Evolutionary conservation across 805 yeast species (phyloP), one percentile per base, ranked within the genome.

Genomic region (Millerago galiae): DNA sequence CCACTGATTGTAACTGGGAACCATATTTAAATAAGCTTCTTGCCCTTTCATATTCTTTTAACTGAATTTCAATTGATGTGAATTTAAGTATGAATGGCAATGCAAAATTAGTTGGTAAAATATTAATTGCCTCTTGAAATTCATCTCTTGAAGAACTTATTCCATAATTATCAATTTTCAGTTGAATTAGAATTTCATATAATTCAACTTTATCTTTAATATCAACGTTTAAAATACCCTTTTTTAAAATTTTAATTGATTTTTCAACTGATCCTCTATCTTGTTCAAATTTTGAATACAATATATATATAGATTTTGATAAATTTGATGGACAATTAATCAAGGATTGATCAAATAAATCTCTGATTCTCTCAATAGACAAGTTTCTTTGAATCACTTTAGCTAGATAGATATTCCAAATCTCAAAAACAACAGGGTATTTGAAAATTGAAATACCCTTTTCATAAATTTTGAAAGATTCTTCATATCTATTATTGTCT

Each of bases 271-370:
- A 65, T 0, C 89, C 89, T 18, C 62, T 48, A 1, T 60, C 63
- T 47, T 72, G 74, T 54, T 89, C 96, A 53, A 76, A 77, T 29
- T 77, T 62, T 2, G 82, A 75, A 55, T 83, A 86, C 30, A 75
- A 52, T 2, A 79, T 43, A 48, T 67, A 72, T 1, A 87, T 62
- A 0, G 76, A 58, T 43, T 73, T 72, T 36, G 72, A 66, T n/a
- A 69, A 53, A 17, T 69, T 60, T 0, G 61, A 38, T 0, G 85
- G 83, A 48, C 85, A 70, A 1, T 58, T 65, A 5, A 64, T 67
- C 4, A 85, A 51, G 5, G 88, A 74, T 35, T 78, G 77, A 37
- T 87, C 95, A 62, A 85, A 89, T 13, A 83, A 54, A 44, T 85
- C 95, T 30, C 95, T 65, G 6, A 84, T 61, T 47, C 82, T 62